Evolutionary conservation across 139 green algal genomes (phyloP).

Genomic region (Chlorella vulgaris): DNA sequence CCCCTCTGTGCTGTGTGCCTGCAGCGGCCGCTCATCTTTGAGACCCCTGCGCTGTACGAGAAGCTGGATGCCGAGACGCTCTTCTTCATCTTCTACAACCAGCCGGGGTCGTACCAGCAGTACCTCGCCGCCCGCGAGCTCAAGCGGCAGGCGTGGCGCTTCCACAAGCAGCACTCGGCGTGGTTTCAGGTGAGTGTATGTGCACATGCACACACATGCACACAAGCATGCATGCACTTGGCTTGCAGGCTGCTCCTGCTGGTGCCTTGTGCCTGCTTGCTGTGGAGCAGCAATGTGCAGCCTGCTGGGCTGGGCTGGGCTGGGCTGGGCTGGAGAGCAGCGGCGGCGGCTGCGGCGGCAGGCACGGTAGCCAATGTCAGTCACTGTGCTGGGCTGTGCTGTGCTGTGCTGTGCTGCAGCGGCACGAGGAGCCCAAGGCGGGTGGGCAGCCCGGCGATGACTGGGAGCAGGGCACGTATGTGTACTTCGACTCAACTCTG

Average conservation of each 20-base stretch:
- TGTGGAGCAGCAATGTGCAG: no score
- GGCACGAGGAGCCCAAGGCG: conserved; percentile 89
- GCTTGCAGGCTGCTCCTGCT: no score
- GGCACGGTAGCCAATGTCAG: not conserved
- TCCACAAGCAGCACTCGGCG: conserved; percentile 92
- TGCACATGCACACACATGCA: no score
- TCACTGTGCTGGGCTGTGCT: no score
- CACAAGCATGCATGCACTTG: no score
- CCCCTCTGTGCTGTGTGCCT: not conserved
- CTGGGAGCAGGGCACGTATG: conserved; percentile 90
- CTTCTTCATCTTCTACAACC: conserved; percentile 99
- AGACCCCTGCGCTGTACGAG: conserved; percentile 88
- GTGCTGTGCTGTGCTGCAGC: conserved; percentile 52
- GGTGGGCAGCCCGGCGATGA: conserved; percentile 78
- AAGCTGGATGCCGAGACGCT: conserved; percentile 94
- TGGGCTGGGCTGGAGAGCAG: not conserved
- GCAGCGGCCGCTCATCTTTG: conserved; percentile 64
- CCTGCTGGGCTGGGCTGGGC: no score
- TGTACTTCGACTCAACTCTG: conserved; percentile 92
- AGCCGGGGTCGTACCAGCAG: conserved; percentile 87
- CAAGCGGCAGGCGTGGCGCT: conserved; percentile 94
- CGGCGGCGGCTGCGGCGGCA: not conserved
- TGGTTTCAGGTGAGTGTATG: conserved; percentile 77
- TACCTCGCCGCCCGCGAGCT: conserved; percentile 93
- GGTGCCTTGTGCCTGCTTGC: no score